Base-by-base conservation (phyloP, 768 basidiomycete species). In the Mycena crocata region DNA sequence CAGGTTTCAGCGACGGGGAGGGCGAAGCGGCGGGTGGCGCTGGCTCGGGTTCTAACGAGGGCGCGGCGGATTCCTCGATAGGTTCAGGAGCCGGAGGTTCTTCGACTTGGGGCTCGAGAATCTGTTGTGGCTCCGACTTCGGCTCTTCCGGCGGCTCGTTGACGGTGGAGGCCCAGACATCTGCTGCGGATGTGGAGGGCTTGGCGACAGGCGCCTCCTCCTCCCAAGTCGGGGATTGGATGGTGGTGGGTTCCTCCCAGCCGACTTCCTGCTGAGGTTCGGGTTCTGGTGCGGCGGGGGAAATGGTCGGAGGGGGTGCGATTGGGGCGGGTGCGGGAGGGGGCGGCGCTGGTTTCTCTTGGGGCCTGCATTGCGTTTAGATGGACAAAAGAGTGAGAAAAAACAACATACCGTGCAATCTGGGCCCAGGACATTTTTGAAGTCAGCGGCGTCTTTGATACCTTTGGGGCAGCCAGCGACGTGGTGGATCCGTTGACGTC, bases 341-440 rank as follows among this genome's bases (percentile, higher is more conserved):
- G 54, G 78, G 75, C 46, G 84, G 83, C 17, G 81, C 71, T 17
- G 85, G 85, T 76, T 92, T 93, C 75, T 92, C 90, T 70, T 91
- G 89, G 26, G 86, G 85, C 58, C 90, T 93, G 67, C 28, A 49
- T 55, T 34, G 30, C 28, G 50, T 67, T 49, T 57, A 50, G 56
- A 62, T 52, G 57, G 26, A 71, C 61, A 48, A 28, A 32, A 21
- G 45, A 52, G 7, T 32, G 30, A 28, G 64, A 42, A 42, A 66
- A 48, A 34, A 55, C 31, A 62, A 79, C 85, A 9, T 73, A 91
- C 93, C 90, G 84, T 68, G 93, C 93, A 75, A 95, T 84, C 73
- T 95, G 91, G 10, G 93, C 93, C 93, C 93, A 95, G 37, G 93
- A 94, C 65, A 92, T 78, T 81, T 93, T 93, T 10, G 91, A 89